Base-by-base conservation (phyloP, 352 stramenopile genomes). In the Aphanomyces astaci region DNA sequence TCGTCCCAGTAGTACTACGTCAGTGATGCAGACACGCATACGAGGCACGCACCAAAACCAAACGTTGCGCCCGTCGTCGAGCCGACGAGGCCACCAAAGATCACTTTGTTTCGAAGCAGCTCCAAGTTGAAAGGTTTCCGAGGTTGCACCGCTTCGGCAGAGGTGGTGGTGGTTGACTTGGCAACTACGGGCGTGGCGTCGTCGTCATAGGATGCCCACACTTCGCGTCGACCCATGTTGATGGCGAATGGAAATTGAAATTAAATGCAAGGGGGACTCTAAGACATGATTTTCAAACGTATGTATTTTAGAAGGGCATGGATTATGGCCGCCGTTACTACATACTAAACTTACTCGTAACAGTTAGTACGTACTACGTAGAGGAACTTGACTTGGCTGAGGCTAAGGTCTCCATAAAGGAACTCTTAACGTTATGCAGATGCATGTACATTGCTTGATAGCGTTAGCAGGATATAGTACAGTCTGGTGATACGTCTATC, bases 191-290 rank as follows among this genome's bases (percentile, higher is more conserved):
- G 25, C 33, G 71, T 71, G n/a, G 67, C 53, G 24, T 15, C 33
- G 36, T 79, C 77, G 31, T 90, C 82, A 76, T 90, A 92, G 55
- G 84, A 85, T 68, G 77, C 87, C 84, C 84, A 92, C 59, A 89
- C 89, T 76, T 92, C 80, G 46, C 81, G 89, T 73, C 89, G 81
- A 45, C 80, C 73, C 84, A 92, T 90, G 11, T 17, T 25, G n/a
- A 0, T 55, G 48, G n/a, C 36, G 36, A 43, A 15, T 43, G 36
- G 15, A 7, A 43, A 43, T 43, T 7, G 7, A 43, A 7, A 43
- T 43, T 43, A 43, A 43, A 43, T 43, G 36, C 36, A 43, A 43
- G 36, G 15, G 36, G 36, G 15, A 15, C 15, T 43, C 36, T 43
- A 15, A 43, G 15, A 43, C 15, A 15, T 43, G 36, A 43, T 43